phyloP scores from a whole-genome alignment of 2,329 filamentous ascomycete species.

The Hypocreales sp. region DNA sequence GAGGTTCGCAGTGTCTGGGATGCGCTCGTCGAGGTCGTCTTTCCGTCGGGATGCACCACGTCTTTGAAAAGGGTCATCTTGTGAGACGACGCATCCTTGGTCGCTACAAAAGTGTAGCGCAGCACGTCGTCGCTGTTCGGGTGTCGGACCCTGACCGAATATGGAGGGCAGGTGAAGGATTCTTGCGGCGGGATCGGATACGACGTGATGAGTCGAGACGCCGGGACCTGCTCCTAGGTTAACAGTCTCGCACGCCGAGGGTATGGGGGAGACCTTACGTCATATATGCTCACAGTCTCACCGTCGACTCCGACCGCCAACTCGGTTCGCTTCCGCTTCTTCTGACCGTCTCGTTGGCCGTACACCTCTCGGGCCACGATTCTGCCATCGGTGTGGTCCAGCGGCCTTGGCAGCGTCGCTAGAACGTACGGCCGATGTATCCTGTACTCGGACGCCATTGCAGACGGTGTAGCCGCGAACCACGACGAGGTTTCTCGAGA shows the following conservation, averaged over 20 bases:
- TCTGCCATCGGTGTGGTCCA: constrained; percentile 32
- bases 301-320: constrained; percentile 49
- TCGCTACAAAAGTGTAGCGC: constrained; percentile 47
- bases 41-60: constrained; percentile 31
- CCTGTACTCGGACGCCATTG: constrained; percentile 44
- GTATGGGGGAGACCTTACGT: constrained; percentile 26
- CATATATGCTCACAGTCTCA: constrained; percentile 50
- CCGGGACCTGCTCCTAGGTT: constrained; percentile 31
- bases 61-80: constrained; percentile 47
- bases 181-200: constrained; percentile 52
- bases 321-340: constrained; percentile 48
- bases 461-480: too few species aligned
- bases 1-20: constrained; percentile 25
- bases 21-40: constrained; percentile 33
- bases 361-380: constrained; percentile 47
- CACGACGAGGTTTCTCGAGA: too few species aligned
- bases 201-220: constrained; percentile 46
- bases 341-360: constrained; percentile 39
- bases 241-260: constrained; percentile 2
- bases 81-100: constrained; percentile 27
- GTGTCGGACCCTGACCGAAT: constrained; percentile 38
- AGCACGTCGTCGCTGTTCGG: constrained; percentile 30
- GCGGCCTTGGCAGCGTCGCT: constrained; percentile 40
- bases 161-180: constrained; percentile 45
- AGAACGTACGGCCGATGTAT: constrained; percentile 51